phyloP scores from a whole-genome alignment of 306 rosid genomes.

The Phaseolus lunatus region DNA sequence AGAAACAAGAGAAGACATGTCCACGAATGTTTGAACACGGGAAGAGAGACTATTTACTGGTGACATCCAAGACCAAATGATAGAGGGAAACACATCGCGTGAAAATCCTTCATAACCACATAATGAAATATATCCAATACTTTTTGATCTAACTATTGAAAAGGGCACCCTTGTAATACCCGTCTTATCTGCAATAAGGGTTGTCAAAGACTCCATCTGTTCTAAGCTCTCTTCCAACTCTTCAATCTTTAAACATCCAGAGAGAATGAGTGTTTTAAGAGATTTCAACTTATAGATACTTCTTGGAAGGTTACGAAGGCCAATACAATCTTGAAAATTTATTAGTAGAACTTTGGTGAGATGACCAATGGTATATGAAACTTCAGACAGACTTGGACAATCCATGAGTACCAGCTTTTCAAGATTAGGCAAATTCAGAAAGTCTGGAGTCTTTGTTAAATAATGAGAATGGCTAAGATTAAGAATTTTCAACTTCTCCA shows the following conservation, averaged over 20 bases:
- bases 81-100: constrained; percentile 40
- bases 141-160: constrained; percentile 11
- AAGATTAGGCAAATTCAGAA: constrained; percentile 46
- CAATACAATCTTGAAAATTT: constrained; percentile 41
- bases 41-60: constrained; percentile 30
- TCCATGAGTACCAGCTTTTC: constrained; percentile 39
- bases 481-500: constrained; percentile 43
- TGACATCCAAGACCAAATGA: constrained; percentile 38
- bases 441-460: constrained; percentile 45
- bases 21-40: background rate
- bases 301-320: constrained; percentile 41
- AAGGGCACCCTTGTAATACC: constrained; percentile 40
- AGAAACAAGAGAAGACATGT: background rate
- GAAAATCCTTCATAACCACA: constrained; percentile 47
- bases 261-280: constrained; percentile 29
- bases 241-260: constrained; percentile 43
- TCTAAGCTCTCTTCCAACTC: constrained; percentile 40
- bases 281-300: constrained; percentile 43
- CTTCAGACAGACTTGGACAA: constrained; percentile 35
- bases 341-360: constrained; percentile 8
- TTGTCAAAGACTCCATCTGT: constrained; percentile 39
- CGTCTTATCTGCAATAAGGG: constrained; percentile 47
- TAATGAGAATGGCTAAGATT: constrained; percentile 48
- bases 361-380: constrained; percentile 39
- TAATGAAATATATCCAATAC: background rate